Conservation (phyloP, 2,329 filamentous ascomycete species). For the Colletotrichum sp. region DNA sequence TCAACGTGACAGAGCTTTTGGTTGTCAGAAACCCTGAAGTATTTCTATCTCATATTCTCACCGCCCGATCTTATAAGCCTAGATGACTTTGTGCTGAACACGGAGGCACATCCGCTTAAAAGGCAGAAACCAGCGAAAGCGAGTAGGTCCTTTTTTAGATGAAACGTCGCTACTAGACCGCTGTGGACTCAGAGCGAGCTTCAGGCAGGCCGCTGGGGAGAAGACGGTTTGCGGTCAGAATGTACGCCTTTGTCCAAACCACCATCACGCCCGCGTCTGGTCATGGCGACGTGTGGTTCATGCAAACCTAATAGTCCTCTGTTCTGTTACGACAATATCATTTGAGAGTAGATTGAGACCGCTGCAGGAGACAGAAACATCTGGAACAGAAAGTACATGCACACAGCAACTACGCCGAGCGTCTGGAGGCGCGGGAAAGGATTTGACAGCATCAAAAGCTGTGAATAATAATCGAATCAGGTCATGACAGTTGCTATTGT, state of each 20-base stretch:
- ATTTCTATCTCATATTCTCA: slow-evolving; percentile 75
- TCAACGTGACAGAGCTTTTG: slow-evolving; percentile 65
- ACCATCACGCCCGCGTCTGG: not conserved
- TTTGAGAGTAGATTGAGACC: not conserved
- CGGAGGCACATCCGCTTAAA: slow-evolving; percentile 54
- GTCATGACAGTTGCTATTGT: not conserved
- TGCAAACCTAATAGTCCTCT: not conserved
- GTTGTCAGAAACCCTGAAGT: slow-evolving; percentile 77
- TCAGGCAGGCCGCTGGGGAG: not conserved
- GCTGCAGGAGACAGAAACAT: not conserved
- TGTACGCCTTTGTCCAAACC: not conserved
- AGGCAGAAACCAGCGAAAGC: not conserved
- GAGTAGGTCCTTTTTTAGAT: not conserved
- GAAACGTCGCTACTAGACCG: not conserved
- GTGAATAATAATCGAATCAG: not conserved
- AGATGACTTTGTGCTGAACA: slow-evolving; percentile 70
- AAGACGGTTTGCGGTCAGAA: not conserved
- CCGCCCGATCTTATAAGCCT: slow-evolving; percentile 66
- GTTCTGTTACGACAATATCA: not conserved
- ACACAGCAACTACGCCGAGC: not conserved
- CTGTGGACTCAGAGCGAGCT: not conserved
- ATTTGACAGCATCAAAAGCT: not conserved
- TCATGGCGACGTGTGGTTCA: not conserved
- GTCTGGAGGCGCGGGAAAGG: not conserved
- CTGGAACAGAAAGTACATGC: not conserved